Percentiles rank a stretch among this genome's conserved stretches.
These are phyloP conservation scores for Coemansia sp. DNA, from an alignment of 192 early-diverging fungal genomes.

Conservation along the genomic window DNA sequence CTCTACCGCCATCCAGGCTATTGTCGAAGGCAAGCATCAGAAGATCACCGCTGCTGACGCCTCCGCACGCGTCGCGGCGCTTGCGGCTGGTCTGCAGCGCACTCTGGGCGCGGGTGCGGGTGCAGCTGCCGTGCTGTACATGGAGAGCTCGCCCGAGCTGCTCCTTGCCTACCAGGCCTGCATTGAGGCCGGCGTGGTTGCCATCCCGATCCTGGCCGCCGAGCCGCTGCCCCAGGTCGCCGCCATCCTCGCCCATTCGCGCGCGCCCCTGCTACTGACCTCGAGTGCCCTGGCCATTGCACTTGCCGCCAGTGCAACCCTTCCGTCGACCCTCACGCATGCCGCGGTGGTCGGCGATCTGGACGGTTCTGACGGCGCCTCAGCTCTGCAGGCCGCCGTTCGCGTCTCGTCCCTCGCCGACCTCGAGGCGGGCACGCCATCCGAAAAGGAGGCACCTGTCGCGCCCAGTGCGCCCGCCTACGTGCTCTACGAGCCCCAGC, in stretches of 20 bases:
- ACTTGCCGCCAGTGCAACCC: constrained; percentile 5
- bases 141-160: constrained; percentile 20
- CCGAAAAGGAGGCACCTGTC: constrained; percentile 20
- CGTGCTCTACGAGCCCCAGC: constrained; percentile 17
- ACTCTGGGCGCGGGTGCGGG: background rate
- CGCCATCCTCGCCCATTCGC: constrained; percentile 17
- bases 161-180: constrained; percentile 42
- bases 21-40: constrained; percentile 6
- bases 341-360: constrained; percentile 16
- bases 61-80: constrained; percentile 6
- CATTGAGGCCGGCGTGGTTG: constrained; percentile 30
- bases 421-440: constrained; percentile 13
- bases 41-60: constrained; percentile 9
- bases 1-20: constrained; percentile 6
- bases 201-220: constrained; percentile 19
- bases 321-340: constrained; percentile 5
- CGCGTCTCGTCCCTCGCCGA: constrained; percentile 12
- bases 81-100: constrained; percentile 20
- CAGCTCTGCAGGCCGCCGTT: constrained; percentile 7
- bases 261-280: constrained; percentile 23
- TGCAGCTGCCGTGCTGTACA: constrained; percentile 11
- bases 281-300: constrained; percentile 11
- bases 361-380: constrained; percentile 15
- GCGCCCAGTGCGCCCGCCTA: constrained; percentile 27
- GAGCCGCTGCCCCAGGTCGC: constrained; percentile 7